Conservation (phyloP, 2,329 filamentous ascomycete genomes). For the Sphaerulina populicola region DNA sequence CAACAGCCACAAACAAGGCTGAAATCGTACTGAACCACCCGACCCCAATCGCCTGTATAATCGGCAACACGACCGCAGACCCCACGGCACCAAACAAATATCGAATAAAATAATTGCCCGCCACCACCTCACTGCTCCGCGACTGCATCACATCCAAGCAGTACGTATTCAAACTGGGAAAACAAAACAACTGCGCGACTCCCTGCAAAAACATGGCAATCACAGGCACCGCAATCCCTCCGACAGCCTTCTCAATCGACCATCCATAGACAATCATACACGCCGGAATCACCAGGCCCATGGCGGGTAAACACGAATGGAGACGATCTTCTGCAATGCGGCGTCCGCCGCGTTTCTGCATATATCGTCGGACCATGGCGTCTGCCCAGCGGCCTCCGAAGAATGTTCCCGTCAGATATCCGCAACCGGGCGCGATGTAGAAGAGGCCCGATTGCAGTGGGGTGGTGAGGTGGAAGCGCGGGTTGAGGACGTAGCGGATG, state of each 20-base stretch:
- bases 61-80: constrained; percentile 64
- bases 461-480: constrained; percentile 58
- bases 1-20: constrained; percentile 47
- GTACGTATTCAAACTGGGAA: constrained; percentile 69
- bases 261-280: constrained; percentile 64
- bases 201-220: constrained; percentile 68
- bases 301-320: constrained; percentile 49
- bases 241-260: constrained; percentile 48
- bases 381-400: constrained; percentile 66
- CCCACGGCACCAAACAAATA: constrained; percentile 67
- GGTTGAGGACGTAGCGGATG: constrained; percentile 66
- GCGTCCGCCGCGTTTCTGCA: constrained; percentile 47
- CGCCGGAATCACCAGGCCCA: constrained; percentile 50
- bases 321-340: constrained; percentile 63
- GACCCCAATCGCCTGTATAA: constrained; percentile 64
- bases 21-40: constrained; percentile 73
- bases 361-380: constrained; percentile 56
- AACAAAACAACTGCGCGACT: constrained; percentile 65
- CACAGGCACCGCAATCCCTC: constrained; percentile 55
- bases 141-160: constrained; percentile 74
- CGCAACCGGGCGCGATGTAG: constrained; percentile 64
- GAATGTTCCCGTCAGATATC: constrained; percentile 61
- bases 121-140: constrained; percentile 59
- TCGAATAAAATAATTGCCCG: constrained; percentile 69
- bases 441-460: constrained; percentile 63